These are phyloP conservation scores for Diplodia seriata DNA, from an alignment of 2,329 filamentous ascomycete species.

Conservation along the genomic window DNA sequence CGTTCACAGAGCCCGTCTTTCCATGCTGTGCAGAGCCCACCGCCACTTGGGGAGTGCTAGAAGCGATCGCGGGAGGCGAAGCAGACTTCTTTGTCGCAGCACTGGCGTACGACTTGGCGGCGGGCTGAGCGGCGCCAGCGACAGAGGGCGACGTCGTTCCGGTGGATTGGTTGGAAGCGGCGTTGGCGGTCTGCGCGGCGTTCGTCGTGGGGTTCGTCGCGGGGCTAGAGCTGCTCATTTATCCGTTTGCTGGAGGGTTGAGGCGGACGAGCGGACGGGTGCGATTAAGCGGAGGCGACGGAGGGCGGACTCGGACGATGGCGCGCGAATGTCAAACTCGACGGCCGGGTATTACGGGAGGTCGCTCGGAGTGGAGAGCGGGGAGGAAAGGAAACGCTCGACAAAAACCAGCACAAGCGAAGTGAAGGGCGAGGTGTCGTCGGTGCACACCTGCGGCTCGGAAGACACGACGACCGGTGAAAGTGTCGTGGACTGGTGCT, in stretches of 20 bases:
- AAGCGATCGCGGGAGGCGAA: constrained; percentile 56
- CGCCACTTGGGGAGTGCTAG: constrained; percentile 60
- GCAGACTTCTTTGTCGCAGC: constrained; percentile 66
- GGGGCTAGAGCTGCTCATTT: constrained; percentile 68
- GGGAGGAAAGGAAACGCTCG: constrained; percentile 28
- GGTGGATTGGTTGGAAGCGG: constrained; percentile 56
- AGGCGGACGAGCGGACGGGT: constrained; percentile 35
- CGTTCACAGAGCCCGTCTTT: constrained; percentile 69
- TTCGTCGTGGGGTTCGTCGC: constrained; percentile 57
- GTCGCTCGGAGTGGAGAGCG: constrained; percentile 35
- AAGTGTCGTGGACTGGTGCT: constrained; percentile 25
- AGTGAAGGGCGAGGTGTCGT: constrained; percentile 29
- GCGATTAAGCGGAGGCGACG: constrained; percentile 30
- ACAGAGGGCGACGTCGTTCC: constrained; percentile 59
- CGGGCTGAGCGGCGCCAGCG: constrained; percentile 63
- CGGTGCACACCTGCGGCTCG: constrained; percentile 28
- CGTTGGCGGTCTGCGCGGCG: constrained; percentile 56
- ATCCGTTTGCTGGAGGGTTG: constrained; percentile 39
- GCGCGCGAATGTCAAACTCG: constrained; percentile 45
- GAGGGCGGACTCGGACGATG: constrained; percentile 2
- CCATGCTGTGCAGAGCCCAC: constrained; percentile 59
- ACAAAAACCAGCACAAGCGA: constrained; percentile 30
- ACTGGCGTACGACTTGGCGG: constrained; percentile 67
- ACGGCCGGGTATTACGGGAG: constrained; percentile 34
- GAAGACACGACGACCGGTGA: constrained; percentile 36